These are phyloP conservation scores for Eucalyptus urophylla DNA, from an alignment of 345 rosid species.

Conservation along the genomic window DNA sequence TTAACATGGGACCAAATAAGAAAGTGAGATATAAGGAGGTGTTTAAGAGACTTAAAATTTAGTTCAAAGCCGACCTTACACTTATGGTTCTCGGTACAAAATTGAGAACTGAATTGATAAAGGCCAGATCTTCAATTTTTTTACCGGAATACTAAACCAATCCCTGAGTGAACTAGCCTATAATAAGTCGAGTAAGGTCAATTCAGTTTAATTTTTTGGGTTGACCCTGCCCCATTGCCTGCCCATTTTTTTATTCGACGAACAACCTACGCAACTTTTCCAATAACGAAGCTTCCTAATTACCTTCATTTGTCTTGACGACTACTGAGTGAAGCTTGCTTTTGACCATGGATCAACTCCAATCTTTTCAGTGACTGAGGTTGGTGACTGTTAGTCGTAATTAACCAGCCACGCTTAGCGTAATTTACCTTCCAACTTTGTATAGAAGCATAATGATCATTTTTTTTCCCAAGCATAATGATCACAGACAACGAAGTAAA, in stretches of 20 bases:
- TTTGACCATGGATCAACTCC: background rate
- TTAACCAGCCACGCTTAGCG: background rate
- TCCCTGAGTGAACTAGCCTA: background rate
- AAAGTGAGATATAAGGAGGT: background rate
- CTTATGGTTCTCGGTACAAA: background rate
- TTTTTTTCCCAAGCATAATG: background rate
- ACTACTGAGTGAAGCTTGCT: background rate
- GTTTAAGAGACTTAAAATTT: background rate
- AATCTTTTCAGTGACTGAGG: background rate
- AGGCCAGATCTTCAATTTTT: background rate
- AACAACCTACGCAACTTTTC: background rate
- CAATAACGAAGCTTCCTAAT: background rate
- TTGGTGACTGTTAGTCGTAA: background rate
- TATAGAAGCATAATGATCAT: background rate
- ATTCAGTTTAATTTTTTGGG: background rate
- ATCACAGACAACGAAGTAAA: background rate
- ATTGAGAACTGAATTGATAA: background rate
- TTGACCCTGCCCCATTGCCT: background rate
- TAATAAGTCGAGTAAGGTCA: background rate
- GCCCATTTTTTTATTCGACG: background rate
- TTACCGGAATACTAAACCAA: fast-evolving
- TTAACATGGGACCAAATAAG: background rate
- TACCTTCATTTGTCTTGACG: background rate
- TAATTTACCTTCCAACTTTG: background rate
- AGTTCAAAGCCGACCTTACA: background rate